phyloP scores from a whole-genome alignment of 2,329 filamentous ascomycete species.

The Pseudogymnoascus pannorum region DNA sequence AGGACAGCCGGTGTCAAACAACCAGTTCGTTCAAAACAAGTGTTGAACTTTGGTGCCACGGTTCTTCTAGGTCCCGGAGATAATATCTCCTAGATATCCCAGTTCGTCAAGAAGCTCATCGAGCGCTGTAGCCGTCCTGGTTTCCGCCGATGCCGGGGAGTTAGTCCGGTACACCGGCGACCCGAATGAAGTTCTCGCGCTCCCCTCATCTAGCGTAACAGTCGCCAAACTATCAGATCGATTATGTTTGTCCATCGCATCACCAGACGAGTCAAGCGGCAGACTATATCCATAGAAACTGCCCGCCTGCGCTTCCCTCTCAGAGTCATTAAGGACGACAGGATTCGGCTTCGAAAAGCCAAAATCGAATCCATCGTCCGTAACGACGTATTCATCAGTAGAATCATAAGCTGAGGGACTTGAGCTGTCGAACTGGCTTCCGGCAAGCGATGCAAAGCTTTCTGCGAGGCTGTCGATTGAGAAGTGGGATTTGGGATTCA shows the following conservation, averaged over 20 bases:
- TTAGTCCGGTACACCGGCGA: background rate
- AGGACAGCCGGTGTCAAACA: background rate
- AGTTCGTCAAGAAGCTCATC: constrained; percentile 43
- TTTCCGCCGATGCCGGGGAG: background rate
- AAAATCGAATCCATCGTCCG: constrained; percentile 21
- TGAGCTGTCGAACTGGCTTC: constrained; percentile 20
- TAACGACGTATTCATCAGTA: constrained; percentile 12
- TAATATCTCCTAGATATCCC: constrained; percentile 42
- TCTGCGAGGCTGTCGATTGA: constrained; percentile 26
- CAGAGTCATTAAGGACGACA: background rate
- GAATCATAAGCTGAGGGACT: constrained; percentile 18
- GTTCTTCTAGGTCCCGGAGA: constrained; percentile 23
- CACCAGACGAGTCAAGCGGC: background rate
- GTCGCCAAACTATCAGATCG: constrained; percentile 7
- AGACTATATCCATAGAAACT: background rate
- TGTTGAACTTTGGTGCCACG: no score
- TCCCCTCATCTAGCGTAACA: constrained; percentile 15
- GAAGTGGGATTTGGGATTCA: constrained; percentile 22
- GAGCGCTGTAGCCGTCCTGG: constrained; percentile 24
- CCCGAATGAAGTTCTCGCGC: constrained; percentile 22
- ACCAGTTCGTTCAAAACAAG: no score
- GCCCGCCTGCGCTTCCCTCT: background rate
- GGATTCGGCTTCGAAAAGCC: constrained; percentile 1
- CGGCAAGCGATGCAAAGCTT: constrained; percentile 20
- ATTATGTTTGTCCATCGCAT: background rate